Conservation (phyloP, 2,329 filamentous ascomycete genomes). For the Aschersonia sp. region DNA sequence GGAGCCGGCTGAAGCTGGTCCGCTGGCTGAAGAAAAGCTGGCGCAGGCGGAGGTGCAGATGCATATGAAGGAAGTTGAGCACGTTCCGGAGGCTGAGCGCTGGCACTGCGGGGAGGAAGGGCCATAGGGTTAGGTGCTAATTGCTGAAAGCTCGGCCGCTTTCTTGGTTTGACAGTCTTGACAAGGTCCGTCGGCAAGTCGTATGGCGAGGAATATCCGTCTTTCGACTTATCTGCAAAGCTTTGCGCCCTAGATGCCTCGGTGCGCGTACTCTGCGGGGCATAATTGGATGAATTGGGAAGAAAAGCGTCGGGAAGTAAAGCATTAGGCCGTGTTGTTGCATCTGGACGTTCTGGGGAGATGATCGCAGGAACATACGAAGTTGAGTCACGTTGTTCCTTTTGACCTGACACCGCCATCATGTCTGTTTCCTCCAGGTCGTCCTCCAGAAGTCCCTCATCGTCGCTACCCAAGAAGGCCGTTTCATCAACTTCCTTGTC, state of each 20-base stretch:
- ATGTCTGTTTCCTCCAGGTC: slow-evolving; percentile 38
- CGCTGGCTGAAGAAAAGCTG: slow-evolving; percentile 10
- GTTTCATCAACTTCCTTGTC: slow-evolving; percentile 40
- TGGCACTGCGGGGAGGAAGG: slow-evolving; percentile 47
- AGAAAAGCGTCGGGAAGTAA: slow-evolving; percentile 9
- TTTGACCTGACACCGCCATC: slow-evolving; percentile 4
- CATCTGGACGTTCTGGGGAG: slow-evolving; percentile 4
- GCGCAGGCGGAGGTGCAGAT: slow-evolving; percentile 8
- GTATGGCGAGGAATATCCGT: slow-evolving; percentile 86
- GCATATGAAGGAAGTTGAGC: slow-evolving; percentile 8
- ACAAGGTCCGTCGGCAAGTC: slow-evolving; percentile 80
- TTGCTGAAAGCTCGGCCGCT: slow-evolving; percentile 46
- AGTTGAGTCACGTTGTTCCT: slow-evolving; percentile 7
- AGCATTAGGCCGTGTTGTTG: slow-evolving; percentile 10
- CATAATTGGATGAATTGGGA: slow-evolving; percentile 6
- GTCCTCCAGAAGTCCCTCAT: slow-evolving; percentile 64
- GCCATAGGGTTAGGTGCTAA: slow-evolving; percentile 28
- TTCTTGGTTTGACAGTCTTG: slow-evolving; percentile 46
- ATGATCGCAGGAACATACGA: slow-evolving; percentile 13
- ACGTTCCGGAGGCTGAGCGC: slow-evolving; percentile 27
- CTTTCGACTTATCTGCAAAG: slow-evolving; percentile 81
- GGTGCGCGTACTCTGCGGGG: slow-evolving; percentile 20
- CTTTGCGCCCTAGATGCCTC: slow-evolving; percentile 53
- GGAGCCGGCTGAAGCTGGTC: slow-evolving; percentile 16
- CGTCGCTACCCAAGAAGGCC: slow-evolving; percentile 66